These are phyloP conservation scores for Hymenotorrendiella dingleyae DNA, from an alignment of 2,329 filamentous ascomycete genomes.

Conservation along the genomic window DNA sequence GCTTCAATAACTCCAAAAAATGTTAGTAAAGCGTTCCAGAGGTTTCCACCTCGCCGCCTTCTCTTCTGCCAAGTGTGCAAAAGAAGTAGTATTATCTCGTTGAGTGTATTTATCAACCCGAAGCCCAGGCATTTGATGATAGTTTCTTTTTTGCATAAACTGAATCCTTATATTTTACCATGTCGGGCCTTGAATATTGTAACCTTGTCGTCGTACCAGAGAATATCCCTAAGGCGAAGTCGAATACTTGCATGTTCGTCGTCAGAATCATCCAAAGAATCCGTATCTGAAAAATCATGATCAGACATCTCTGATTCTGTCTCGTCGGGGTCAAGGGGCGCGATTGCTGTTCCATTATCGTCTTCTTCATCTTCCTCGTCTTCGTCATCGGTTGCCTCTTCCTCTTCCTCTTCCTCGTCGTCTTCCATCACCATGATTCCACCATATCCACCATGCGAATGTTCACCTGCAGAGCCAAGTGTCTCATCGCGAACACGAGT, in stretches of 20 bases:
- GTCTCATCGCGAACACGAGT: slow-evolving; percentile 42
- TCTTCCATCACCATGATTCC: slow-evolving; percentile 37
- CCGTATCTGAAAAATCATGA: slow-evolving; percentile 43
- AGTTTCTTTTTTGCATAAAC: too few relatives aligned
- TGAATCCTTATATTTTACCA: slow-evolving; percentile 24
- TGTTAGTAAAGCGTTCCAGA: slow-evolving; percentile 6
- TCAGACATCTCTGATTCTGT: slow-evolving; percentile 33
- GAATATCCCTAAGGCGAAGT: slow-evolving; percentile 67
- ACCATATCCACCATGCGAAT: slow-evolving; percentile 30
- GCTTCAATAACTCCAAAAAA: slow-evolving; percentile 18
- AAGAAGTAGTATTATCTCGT: background rate
- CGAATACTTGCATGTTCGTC: slow-evolving; percentile 36
- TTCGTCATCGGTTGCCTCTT: slow-evolving; percentile 42
- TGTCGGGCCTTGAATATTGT: slow-evolving; percentile 69
- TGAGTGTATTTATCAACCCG: background rate
- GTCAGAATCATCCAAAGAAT: slow-evolving; percentile 44
- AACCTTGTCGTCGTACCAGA: slow-evolving; percentile 81
- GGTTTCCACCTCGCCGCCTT: background rate
- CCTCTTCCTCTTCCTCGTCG: slow-evolving; percentile 40
- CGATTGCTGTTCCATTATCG: slow-evolving; percentile 30
- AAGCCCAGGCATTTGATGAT: too few relatives aligned
- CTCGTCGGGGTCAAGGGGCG: slow-evolving; percentile 32
- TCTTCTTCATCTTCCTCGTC: slow-evolving; percentile 38
- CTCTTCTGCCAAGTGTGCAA: too few relatives aligned
- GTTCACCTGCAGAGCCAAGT: slow-evolving; percentile 20